Evolutionary conservation across 345 rosid species (phyloP).

Genomic region (Alliaria petiolata): DNA sequence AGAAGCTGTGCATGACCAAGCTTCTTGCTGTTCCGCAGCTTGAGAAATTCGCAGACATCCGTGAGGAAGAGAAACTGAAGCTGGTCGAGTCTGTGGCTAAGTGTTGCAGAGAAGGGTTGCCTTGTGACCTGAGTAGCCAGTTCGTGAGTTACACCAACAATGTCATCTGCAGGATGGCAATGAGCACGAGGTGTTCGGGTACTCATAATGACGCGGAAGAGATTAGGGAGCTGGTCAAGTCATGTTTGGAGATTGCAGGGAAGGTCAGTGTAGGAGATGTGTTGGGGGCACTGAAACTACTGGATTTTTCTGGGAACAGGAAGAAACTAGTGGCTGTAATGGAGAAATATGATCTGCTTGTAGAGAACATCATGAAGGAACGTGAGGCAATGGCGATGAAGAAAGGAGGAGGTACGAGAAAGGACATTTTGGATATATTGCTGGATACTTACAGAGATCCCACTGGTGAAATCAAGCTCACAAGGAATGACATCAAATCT

Average conservation of each 20-base stretch:
- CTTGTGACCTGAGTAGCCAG: slow-evolving; percentile 38
- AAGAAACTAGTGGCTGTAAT: slow-evolving; percentile 42
- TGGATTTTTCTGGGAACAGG: slow-evolving; percentile 61
- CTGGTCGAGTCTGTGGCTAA: slow-evolving; percentile 46
- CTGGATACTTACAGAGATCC: slow-evolving; percentile 39
- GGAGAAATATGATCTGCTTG: slow-evolving; percentile 40
- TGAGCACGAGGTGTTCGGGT: slow-evolving; percentile 60
- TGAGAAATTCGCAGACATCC: slow-evolving; percentile 42
- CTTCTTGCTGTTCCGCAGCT: slow-evolving; percentile 56
- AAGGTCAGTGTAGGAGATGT: slow-evolving; percentile 56
- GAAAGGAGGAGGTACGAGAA: slow-evolving; percentile 14
- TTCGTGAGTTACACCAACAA: slow-evolving; percentile 45
- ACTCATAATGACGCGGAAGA: slow-evolving; percentile 40
- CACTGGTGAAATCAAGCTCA: slow-evolving; percentile 45
- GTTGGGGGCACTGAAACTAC: slow-evolving; percentile 53
- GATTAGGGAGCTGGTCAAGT: slow-evolving; percentile 34
- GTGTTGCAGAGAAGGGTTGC: slow-evolving; percentile 34
- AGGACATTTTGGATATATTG: slow-evolving; percentile 31
- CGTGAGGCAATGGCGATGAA: slow-evolving; percentile 38
- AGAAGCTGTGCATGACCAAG: slow-evolving; percentile 56
- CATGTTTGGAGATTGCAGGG: slow-evolving; percentile 47
- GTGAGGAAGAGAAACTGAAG: slow-evolving; percentile 49
- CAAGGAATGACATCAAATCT: slow-evolving; percentile 58
- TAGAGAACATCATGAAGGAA: slow-evolving; percentile 55
- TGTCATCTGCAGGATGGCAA: slow-evolving; percentile 57